Evolutionary conservation across 2,329 filamentous ascomycete genomes (phyloP).

Genomic region (Claviceps cyperi): DNA sequence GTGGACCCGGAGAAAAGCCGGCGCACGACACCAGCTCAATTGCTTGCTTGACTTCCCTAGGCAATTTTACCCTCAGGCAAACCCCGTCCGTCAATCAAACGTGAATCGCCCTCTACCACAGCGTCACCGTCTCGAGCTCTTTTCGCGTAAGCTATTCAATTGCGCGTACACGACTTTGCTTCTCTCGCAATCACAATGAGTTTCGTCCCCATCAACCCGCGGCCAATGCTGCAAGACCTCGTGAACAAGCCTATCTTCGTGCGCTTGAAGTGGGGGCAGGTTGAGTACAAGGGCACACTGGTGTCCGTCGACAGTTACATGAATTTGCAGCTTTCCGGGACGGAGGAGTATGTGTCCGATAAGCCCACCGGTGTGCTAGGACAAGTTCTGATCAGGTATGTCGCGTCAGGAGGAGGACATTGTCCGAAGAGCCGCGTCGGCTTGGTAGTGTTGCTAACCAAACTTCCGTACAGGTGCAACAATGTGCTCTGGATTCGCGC

Average conservation of each 20-base stretch:
- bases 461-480: conserved; percentile 53
- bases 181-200: conserved; percentile 17
- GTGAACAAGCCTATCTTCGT: conserved; percentile 86
- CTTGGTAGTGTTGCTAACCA: conserved; percentile 1
- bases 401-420: background rate
- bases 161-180: background rate
- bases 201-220: conserved; percentile 90
- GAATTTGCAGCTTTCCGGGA: conserved; percentile 87
- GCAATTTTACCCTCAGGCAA: conserved; percentile 2
- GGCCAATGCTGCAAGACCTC: conserved; percentile 86
- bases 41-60: background rate
- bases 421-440: background rate
- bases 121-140: background rate
- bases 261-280: conserved; percentile 94
- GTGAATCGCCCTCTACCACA: background rate
- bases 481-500: conserved; percentile 88
- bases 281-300: conserved; percentile 88
- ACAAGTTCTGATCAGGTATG: conserved; percentile 79
- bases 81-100: background rate
- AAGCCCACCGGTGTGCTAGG: conserved; percentile 75
- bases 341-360: conserved; percentile 83
- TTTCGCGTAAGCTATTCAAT: background rate
- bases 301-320: conserved; percentile 96
- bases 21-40: too few species aligned
- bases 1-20: conserved; percentile 5